phyloP scores from a whole-genome alignment of 352 stramenopile genomes.

The Pythium scleroteichum region DNA sequence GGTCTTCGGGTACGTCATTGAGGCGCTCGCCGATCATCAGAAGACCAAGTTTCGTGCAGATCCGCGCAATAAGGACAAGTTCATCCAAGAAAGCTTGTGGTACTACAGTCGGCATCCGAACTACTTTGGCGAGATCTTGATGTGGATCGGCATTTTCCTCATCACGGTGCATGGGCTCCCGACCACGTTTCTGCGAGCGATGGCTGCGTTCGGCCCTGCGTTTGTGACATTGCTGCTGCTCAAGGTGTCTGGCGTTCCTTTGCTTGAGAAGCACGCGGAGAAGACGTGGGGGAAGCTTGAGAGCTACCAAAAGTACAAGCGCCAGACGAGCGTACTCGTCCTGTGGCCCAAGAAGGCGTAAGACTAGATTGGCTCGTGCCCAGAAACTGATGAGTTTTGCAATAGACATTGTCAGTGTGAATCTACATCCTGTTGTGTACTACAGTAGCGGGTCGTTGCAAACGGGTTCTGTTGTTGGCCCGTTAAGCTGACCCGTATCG shows the following conservation, averaged over 20 bases:
- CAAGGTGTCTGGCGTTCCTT: constrained; percentile 68
- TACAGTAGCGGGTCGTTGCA: too few species aligned
- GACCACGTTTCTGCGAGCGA: constrained; percentile 31
- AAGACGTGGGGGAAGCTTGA: constrained; percentile 64
- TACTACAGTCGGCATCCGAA: constrained; percentile 91
- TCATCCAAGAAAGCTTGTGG: constrained; percentile 86
- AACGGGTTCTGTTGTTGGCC: too few species aligned
- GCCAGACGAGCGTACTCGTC: constrained; percentile 63
- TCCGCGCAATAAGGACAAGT: constrained; percentile 65
- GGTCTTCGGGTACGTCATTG: constrained; percentile 67
- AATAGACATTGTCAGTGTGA: too few species aligned
- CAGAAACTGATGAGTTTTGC: neutral
- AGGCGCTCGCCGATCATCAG: constrained; percentile 79
- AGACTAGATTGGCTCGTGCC: too few species aligned
- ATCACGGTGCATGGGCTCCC: constrained; percentile 49
- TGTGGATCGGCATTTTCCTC: constrained; percentile 80
- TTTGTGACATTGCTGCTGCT: constrained; percentile 79
- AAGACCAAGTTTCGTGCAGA: constrained; percentile 79
- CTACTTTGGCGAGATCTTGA: constrained; percentile 91
- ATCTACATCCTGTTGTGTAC: too few species aligned
- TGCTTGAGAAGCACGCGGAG: constrained; percentile 74
- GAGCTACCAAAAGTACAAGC: constrained; percentile 83
- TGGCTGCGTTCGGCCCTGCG: constrained; percentile 53
- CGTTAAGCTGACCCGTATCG: too few species aligned
- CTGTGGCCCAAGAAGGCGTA: constrained; percentile 29